Base-by-base conservation (phyloP, 176 grass and related monocot species). In the Oryza punctata region DNA sequence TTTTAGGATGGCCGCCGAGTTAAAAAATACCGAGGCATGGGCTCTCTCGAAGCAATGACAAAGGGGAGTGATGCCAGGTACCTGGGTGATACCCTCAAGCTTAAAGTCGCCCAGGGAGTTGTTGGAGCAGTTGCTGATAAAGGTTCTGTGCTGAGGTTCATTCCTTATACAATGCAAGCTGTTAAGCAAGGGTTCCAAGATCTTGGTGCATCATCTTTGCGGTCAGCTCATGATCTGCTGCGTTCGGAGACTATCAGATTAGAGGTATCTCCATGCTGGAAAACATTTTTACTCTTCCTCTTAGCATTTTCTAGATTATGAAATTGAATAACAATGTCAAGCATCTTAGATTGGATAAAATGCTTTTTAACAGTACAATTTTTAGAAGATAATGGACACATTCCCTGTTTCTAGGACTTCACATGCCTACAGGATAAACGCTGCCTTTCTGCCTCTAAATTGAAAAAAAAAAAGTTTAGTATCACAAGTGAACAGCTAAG, bases 181-280 rank as follows among this genome's bases (percentile, higher is more conserved):
- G 91, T 96, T 57, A 99, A 94, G 80, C 93, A 96, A 88, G 96
- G 96, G 65, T 94, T 99, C 80, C 96, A 99, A 81, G 96, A 99
- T 85, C 87, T 99, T 59, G 96, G 96, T 49, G 93, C 93, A 78
- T 90, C 84, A 50, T 96, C 96, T 86, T 79, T 99, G 72, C 70
- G 79, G 79, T 94, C 89, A 14, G 93, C 89, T 72, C 96, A 99
- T 59, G 86, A 96, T 82, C 89, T 99, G 41, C 67, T 99, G 79
- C 52, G 50, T 47, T 87, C 77, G 10, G 89, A 99, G 1, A 81
- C 90, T 15, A 83, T 99, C 67, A 88, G 91, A 89, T 84, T 99
- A 35, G 93, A 99, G 96, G 96, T 99, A 91, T 40, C 23, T 82
- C 67, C 29, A 71, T 69, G 40, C 63, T 69, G 9, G 32, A 41